phyloP scores from a whole-genome alignment of 331 rosid species.

The Arachis monticola region DNA sequence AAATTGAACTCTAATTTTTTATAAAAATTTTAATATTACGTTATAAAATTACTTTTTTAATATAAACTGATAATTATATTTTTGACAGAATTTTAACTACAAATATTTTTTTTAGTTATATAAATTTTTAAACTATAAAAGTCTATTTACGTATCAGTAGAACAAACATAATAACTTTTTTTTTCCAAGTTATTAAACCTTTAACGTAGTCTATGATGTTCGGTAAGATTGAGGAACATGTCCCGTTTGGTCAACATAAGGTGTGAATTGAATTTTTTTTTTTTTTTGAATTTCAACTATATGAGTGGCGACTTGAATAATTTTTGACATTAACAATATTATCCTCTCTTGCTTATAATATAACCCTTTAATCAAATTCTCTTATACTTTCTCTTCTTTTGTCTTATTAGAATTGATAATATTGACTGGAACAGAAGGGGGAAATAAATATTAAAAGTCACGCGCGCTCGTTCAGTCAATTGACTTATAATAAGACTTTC shows the following conservation, averaged over 20 bases:
- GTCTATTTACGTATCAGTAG: too few relatives aligned
- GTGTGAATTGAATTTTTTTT: constrained; percentile 12
- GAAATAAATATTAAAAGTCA: constrained; percentile 8
- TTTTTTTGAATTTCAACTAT: constrained; percentile 35
- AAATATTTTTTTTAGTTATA: too few relatives aligned
- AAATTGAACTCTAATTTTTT: too few relatives aligned
- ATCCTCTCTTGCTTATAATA: constrained; percentile 31
- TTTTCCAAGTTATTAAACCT: neutral
- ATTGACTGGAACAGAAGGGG: constrained; percentile 28
- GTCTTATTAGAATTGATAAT: constrained; percentile 34
- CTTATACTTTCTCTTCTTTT: constrained; percentile 27
- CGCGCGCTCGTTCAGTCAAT: neutral
- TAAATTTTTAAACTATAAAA: too few relatives aligned
- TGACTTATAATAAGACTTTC: constrained; percentile 6
- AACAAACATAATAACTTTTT: too few relatives aligned
- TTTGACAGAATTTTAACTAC: too few relatives aligned
- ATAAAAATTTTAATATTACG: too few relatives aligned
- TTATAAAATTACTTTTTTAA: too few relatives aligned
- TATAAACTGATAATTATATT: too few relatives aligned
- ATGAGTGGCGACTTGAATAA: constrained; percentile 25
- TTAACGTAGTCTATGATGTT: constrained; percentile 14
- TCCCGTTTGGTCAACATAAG: constrained; percentile 21
- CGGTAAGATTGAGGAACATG: constrained; percentile 31
- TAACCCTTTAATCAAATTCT: constrained; percentile 9
- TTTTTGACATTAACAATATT: constrained; percentile 34